Evolutionary conservation across 345 rosid species (phyloP).

Genomic region (Populus nigra): DNA sequence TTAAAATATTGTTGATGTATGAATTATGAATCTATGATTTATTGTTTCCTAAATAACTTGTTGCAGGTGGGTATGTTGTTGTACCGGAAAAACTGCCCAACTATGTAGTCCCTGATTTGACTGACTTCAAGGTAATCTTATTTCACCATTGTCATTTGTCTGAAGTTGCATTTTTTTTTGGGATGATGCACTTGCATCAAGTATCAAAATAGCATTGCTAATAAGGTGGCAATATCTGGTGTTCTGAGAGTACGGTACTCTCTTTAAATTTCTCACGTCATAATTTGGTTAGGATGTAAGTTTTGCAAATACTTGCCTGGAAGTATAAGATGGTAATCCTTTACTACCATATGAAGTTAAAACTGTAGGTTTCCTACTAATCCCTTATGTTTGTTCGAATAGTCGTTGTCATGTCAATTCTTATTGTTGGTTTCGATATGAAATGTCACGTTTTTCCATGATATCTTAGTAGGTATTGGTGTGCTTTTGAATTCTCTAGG

Average conservation of each 20-base stretch:
- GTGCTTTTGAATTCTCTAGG: neutral
- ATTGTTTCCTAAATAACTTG: neutral
- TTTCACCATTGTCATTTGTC: neutral
- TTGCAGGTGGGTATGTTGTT: slow-evolving; percentile 76
- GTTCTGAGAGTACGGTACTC: no score
- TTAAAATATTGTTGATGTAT: neutral
- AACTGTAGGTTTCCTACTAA: no score
- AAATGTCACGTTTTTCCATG: neutral
- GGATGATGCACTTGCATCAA: neutral
- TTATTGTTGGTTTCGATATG: neutral
- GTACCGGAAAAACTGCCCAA: slow-evolving; percentile 75
- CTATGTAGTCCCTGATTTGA: slow-evolving; percentile 76
- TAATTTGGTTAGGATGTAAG: no score
- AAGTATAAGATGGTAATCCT: no score
- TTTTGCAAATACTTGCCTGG: no score
- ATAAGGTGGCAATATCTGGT: neutral
- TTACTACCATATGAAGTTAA: no score
- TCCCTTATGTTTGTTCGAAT: neutral
- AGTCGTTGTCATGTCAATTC: neutral
- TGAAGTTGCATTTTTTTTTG: neutral
- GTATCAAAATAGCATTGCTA: neutral
- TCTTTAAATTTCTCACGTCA: no score
- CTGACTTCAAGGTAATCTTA: slow-evolving; percentile 62
- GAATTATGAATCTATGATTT: neutral
- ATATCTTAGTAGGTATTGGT: neutral